phyloP scores from a whole-genome alignment of 192 early-diverging fungal species.

The Rhizophagus clarus region DNA sequence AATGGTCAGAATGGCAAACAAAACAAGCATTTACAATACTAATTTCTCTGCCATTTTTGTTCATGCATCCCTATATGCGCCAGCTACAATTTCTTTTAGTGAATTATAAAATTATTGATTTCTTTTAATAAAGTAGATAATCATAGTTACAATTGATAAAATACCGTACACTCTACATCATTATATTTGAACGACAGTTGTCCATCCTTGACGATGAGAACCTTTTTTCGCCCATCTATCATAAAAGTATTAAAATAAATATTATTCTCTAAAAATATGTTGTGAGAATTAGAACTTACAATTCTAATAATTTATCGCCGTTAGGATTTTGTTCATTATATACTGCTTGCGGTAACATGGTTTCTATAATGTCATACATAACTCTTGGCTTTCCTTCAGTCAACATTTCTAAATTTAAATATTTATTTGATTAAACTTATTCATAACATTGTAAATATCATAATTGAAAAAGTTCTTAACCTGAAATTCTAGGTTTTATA shows the following conservation, averaged over 20 bases:
- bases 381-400: slow-evolving; percentile 83
- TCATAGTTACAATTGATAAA: no score
- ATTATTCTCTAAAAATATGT: not conserved
- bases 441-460: not conserved
- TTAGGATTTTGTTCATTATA: slow-evolving; percentile 63
- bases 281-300: slow-evolving; percentile 59
- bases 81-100: no score
- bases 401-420: slow-evolving; percentile 38
- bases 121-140: no score
- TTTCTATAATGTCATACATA: slow-evolving; percentile 88
- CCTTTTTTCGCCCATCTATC: slow-evolving; percentile 54
- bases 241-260: slow-evolving; percentile 7
- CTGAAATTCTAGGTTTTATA: slow-evolving; percentile 67
- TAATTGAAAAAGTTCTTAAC: slow-evolving; percentile 20
- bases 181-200: slow-evolving; percentile 48
- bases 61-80: no score
- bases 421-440: not conserved
- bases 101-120: no score
- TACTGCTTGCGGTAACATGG: slow-evolving; percentile 78
- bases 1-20: no score
- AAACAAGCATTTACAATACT: no score
- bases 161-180: not conserved
- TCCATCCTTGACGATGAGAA: slow-evolving; percentile 53
- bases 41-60: no score
- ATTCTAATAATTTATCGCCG: slow-evolving; percentile 72